Evolutionary conservation across 2,329 filamentous ascomycete genomes (phyloP).

Genomic region (Fusarium denticulatum): DNA sequence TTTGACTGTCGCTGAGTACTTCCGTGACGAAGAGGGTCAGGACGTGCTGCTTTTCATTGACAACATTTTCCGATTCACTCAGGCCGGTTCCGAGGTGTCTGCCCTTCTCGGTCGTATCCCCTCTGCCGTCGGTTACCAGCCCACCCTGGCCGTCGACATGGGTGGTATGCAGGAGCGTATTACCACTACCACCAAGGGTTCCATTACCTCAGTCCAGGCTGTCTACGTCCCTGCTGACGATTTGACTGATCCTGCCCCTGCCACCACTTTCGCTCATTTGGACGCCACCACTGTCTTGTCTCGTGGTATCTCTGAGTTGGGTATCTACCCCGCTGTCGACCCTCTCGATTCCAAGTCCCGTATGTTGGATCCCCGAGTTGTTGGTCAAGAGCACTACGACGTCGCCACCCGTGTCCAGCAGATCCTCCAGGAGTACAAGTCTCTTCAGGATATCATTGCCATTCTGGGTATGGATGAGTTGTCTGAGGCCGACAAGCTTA

Average conservation of each 20-base stretch:
- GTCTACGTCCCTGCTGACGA: conserved; percentile 99
- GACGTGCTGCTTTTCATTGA: conserved; percentile 99
- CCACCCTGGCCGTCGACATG: conserved; percentile 98
- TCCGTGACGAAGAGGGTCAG: conserved; percentile 81
- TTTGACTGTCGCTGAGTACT: conserved; percentile 81
- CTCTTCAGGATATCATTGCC: conserved; percentile 99
- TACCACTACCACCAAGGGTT: conserved; percentile 99
- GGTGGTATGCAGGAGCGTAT: conserved; percentile 99
- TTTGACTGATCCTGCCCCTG: conserved; percentile 99
- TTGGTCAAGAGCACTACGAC: conserved; percentile 97
- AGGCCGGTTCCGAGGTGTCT: conserved; percentile 99
- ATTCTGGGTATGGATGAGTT: conserved; percentile 99
- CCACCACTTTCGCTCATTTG: conserved; percentile 99
- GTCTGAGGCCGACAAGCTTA: conserved; percentile 99
- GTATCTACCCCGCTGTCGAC: conserved; percentile 99
- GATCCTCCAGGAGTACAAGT: conserved; percentile 99
- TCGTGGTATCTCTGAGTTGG: conserved; percentile 99
- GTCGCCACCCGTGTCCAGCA: conserved; percentile 96
- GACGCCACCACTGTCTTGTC: conserved; percentile 99
- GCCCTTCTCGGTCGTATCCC: conserved; percentile 99
- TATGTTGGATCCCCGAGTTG: conserved; percentile 99
- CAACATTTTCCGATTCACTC: conserved; percentile 99
- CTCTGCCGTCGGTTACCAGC: conserved; percentile 99
- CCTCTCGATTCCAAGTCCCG: conserved; percentile 99
- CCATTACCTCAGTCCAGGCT: conserved; percentile 99